Base-by-base conservation (phyloP, 2,329 filamentous ascomycete genomes). In the Aschersonia sp. region DNA sequence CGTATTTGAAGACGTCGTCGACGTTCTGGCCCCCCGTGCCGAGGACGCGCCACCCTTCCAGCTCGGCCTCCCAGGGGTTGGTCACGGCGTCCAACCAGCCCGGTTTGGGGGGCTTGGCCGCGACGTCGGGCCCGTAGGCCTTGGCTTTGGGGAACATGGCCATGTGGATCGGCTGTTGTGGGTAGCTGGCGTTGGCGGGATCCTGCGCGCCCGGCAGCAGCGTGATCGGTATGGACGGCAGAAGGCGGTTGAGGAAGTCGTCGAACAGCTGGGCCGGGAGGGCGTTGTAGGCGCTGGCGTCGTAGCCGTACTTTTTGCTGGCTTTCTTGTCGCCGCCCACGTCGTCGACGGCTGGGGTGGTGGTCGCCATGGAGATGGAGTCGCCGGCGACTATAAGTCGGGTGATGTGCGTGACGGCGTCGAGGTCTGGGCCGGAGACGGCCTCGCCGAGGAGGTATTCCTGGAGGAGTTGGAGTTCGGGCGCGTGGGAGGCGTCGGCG, bases 1-100 rank as follows among this genome's bases (percentile, higher is more conserved):
- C 76, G 60, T 98, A 98, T 63, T 91, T 92, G 64, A 89, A 86
- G 3, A 97, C 79, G 63, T 98, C 94, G 57, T 94, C 85, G 3
- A 98, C 77, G 47, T 94, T 94, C 67, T 98, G 92, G 0, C 92
- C 92, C 38, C 86, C 85, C 0, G 85, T 92, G 9, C 85, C 89
- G 43, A 96, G 75, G 5, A 97, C 67, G 43, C 87, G 77, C 83
- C 88, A 94, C 1, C 92, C 94, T 48, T 94, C 89, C 0, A 98
- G 66, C 61, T 95, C 87, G 29, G 82, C 88, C 57, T 94, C 85
- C 82, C 85, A 94, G 0, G 92, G 92, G 58, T 98, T 98, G 4
- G 92, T 97, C 44, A 89, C 85, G 5, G 77, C 75, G 62, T 97
- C 87, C 47, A 98, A 80, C 83, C 89, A 95, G 28, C 84, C 80